Evolutionary conservation across 169 alveolate genomes (phyloP), one percentile per base, ranked within the genome.

Genomic region (Plasmodium gaboni): DNA sequence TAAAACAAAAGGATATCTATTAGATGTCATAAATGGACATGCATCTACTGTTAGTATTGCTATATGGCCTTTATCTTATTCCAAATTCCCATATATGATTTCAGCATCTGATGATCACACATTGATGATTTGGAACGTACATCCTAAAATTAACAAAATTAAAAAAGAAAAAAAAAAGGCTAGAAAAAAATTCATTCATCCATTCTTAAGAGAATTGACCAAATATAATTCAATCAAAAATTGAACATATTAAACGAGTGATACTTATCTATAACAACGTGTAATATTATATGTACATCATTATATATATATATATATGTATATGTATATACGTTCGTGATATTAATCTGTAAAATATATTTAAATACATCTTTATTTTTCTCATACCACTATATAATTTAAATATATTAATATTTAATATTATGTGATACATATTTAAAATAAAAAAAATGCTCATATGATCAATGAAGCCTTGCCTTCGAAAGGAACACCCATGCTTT

Each of bases 41-140:
- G 93, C 97, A 2, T 88, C 97, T 15, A 92, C 96, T 12, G 98
- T 96, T 26, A 96, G 95, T 91, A 94, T 93, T 8, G 96, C 96
- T 4, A 95, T 95, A 64, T 96, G 98, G 98, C 68, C 92, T 2
- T 53, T 85, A 9, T 22, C 93, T 42, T 44, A 15, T 9, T 12
- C 88, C 15, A 88, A 88, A 19, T 74, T 76, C 60, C 80, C 92
- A 67, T 88, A 76, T 50, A 86, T 94, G 90, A 68, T 91, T 28
- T 88, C 94, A 22, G 96, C 92, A 17, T 91, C 96, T 24, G 96
- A 94, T 68, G 96, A 94, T 73, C 86, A 86, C 60, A 80, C 93
- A 32, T 55, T 94, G 15, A 96, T 89, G 71, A 88, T 94, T 13
- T 94, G 96, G 96, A 90, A 83, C 50, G 89, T 93, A 5, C 63